A percentile compares a stretch with the other conserved stretches of the same genome.
Evolutionary conservation across 2,329 filamentous ascomycete genomes (phyloP).

Genomic region (Fusarium caatingaense): DNA sequence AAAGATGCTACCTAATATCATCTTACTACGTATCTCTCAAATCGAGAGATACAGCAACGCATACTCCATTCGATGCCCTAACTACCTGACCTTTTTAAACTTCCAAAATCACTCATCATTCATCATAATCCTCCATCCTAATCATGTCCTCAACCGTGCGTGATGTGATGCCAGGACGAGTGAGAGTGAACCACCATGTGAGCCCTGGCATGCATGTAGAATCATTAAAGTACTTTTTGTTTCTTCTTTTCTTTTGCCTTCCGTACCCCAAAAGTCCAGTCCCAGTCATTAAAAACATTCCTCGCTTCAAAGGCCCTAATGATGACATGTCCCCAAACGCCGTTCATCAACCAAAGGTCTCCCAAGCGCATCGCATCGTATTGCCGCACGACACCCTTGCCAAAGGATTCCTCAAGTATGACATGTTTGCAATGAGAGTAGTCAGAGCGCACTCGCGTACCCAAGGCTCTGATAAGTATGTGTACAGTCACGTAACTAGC

Average conservation of each 20-base stretch:
- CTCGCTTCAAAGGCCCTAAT: slow-evolving; percentile 33
- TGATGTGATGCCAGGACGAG: slow-evolving; percentile 14
- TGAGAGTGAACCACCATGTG: slow-evolving; percentile 18
- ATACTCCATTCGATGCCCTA: slow-evolving; percentile 35
- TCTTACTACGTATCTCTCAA: slow-evolving; percentile 4
- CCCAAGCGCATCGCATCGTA: slow-evolving; percentile 24
- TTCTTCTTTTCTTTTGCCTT: slow-evolving; percentile 31
- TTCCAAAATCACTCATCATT: slow-evolving; percentile 30
- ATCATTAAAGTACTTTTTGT: slow-evolving; percentile 39
- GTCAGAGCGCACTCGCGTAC: slow-evolving; percentile 1
- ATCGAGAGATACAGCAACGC: slow-evolving; percentile 10
- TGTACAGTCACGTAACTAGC: slow-evolving; percentile 7
- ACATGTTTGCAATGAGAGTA: slow-evolving; percentile 1
- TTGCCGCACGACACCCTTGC: background rate
- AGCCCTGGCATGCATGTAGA: slow-evolving; percentile 10
- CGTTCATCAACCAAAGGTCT: slow-evolving; percentile 38
- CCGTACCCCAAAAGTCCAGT: slow-evolving; percentile 24
- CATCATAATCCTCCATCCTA: slow-evolving; percentile 29
- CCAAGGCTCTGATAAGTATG: slow-evolving; percentile 6
- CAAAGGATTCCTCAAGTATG: background rate
- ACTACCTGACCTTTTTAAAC: slow-evolving; percentile 24
- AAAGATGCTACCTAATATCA: slow-evolving; percentile 33
- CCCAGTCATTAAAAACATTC: slow-evolving; percentile 37
- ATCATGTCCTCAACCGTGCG: slow-evolving; percentile 7
- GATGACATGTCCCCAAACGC: slow-evolving; percentile 36